Base-by-base conservation (phyloP, 495 filamentous ascomycete genomes). In the Usnea hakonensis region DNA sequence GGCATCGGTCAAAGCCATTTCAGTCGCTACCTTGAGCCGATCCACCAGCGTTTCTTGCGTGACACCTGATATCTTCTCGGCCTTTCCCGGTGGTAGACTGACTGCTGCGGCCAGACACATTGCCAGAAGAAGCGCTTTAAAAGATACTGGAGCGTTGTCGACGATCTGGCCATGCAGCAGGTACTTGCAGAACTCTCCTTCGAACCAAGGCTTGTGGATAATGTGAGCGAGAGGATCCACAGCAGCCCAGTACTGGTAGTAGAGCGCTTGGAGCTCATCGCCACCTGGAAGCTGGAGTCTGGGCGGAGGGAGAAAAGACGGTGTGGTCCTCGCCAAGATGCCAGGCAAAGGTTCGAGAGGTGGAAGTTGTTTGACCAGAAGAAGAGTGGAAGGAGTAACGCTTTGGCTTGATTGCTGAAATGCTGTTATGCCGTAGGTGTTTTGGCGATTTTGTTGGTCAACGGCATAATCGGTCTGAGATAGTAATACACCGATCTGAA, bases 31-130 rank as follows among this genome's bases (percentile, higher is more conserved):
- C 35, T 65, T 65, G 43, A 65, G 59, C 52, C 50, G 48, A 1
- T 44, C 64, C 1, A 65, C 58, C 30, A 65, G 53, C n/a, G 53
- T 61, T 19, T 56, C 36, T 23, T 62, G 57, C 6, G 33, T 40
- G 21, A 57, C 44, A 19, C 43, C 52, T 16, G 58, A 50, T 10
- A 53, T 23, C 19, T 52, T 16, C n/a, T 62, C n/a, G 8, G 59
- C 55, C 32, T 62, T 58, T 21, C 13, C 19, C 1, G 43, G 33
- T n/a, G 58, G 40, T 32, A 62, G 44, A 55, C 64, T 62, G 35
- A 65, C 64, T 17, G 64, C 85, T 14, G 78, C 77, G 36, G 70
- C 64, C 48, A 85, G 86, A 65, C 87, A 89, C 35, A 85, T 83
- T 40, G 72, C 72, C 41, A 87, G 76, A 17, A 89, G 71, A 40